Percentiles rank a stretch among this genome's conserved stretches.
phyloP scores from a whole-genome alignment of 2,329 filamentous ascomycete species.

The Fusarium floridanum region DNA sequence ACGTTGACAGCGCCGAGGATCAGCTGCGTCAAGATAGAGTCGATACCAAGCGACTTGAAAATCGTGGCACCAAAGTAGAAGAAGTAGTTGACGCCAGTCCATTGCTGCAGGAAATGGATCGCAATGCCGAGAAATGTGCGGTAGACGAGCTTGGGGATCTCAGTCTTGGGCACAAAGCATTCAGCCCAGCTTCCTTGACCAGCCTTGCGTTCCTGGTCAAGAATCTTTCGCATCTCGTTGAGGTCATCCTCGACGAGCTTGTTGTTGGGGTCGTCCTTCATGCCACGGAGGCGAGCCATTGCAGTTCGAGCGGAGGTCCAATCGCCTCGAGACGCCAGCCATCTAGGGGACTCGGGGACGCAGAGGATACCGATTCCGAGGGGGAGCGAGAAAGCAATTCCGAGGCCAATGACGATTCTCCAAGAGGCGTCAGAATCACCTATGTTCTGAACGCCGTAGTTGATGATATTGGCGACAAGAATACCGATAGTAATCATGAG shows the following conservation, averaged over 20 bases:
- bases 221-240: constrained; percentile 62
- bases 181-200: constrained; percentile 67
- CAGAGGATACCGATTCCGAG: constrained; percentile 66
- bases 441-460: constrained; percentile 63
- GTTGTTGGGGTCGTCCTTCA: constrained; percentile 61
- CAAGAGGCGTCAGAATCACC: constrained; percentile 63
- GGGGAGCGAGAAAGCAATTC: constrained; percentile 65
- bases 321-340: constrained; percentile 62
- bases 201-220: constrained; percentile 59
- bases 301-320: constrained; percentile 64
- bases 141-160: constrained; percentile 70
- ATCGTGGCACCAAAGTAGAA: constrained; percentile 77
- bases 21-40: constrained; percentile 76
- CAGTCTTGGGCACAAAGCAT: constrained; percentile 69
- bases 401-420: constrained; percentile 72
- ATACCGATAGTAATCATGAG: constrained; percentile 81
- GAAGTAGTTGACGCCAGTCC: constrained; percentile 73
- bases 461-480: constrained; percentile 67
- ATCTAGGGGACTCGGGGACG: constrained; percentile 70
- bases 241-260: constrained; percentile 64
- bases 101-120: constrained; percentile 76
- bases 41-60: constrained; percentile 75
- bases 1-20: constrained; percentile 79
- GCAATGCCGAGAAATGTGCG: constrained; percentile 73
- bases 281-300: constrained; percentile 65